These are phyloP conservation scores for Tuber indicum DNA, from an alignment of 495 filamentous ascomycete species.

Conservation along the genomic window DNA sequence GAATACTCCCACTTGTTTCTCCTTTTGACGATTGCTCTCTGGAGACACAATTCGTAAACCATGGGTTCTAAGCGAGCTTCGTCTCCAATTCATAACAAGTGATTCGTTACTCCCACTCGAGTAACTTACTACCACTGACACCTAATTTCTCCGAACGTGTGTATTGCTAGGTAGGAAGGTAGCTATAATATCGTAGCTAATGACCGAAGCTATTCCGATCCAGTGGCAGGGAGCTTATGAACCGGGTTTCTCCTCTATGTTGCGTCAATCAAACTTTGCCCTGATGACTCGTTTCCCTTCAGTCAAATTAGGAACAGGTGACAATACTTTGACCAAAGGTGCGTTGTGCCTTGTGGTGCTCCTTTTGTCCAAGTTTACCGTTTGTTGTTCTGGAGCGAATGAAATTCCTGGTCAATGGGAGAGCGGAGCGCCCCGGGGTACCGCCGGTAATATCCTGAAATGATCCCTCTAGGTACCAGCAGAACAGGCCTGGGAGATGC, in stretches of 20 bases:
- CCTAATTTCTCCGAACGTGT: constrained; percentile 1
- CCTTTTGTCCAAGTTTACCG: not conserved
- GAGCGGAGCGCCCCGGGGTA: not conserved
- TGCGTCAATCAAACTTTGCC: not conserved
- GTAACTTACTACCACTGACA: not conserved
- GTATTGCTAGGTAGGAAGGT: not conserved
- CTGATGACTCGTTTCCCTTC: not conserved
- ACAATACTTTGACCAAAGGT: not conserved
- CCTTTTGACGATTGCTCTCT: not conserved
- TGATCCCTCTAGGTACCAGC: not conserved
- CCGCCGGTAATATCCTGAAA: not conserved
- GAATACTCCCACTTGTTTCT: not conserved
- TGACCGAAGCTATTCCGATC: not conserved
- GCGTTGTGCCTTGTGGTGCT: not conserved
- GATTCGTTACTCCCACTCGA: not conserved
- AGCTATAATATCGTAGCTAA: not conserved
- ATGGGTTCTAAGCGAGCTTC: not conserved
- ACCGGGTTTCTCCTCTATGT: not conserved
- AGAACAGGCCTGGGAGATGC: not conserved
- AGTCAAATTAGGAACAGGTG: not conserved
- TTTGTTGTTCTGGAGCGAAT: not conserved
- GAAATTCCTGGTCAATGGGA: not conserved
- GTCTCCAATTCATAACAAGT: not conserved
- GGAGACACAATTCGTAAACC: not conserved
- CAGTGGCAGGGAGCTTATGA: not conserved